Conservation (phyloP, 257 asterid species). For the Echites panduratus region DNA sequence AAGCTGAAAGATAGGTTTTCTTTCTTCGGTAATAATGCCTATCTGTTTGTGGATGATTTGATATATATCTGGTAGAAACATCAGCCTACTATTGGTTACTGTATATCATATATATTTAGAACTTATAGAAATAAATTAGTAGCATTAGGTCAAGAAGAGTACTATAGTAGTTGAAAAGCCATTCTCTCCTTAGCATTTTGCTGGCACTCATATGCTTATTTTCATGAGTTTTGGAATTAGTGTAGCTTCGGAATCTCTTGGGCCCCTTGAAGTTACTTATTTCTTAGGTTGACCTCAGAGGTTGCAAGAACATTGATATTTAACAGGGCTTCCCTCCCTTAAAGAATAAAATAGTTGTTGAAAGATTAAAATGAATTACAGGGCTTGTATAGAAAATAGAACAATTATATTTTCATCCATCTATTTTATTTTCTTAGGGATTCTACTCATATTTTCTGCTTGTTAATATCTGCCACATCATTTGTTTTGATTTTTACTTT, state of each 20-base stretch:
- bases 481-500: neutral
- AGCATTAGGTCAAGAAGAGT: neutral
- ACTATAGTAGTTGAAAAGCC: neutral
- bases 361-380: neutral
- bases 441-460: neutral
- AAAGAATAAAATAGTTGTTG: neutral
- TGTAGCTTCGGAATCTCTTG: neutral
- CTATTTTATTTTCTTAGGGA: neutral
- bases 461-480: neutral
- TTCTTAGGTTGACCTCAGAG: neutral
- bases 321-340: neutral
- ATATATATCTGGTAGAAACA: neutral
- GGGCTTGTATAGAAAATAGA: neutral
- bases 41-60: neutral
- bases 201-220: neutral
- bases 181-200: neutral
- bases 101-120: neutral
- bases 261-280: no score
- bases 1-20: neutral
- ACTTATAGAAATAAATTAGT: neutral
- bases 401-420: no score
- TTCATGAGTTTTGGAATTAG: neutral
- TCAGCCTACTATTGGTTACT: neutral
- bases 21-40: neutral
- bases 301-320: neutral